Percentiles rank a stretch among this genome's conserved stretches.
These are phyloP conservation scores for Lichtheimia ornata DNA, from an alignment of 371 early-diverging fungal species.

Conservation along the genomic window DNA sequence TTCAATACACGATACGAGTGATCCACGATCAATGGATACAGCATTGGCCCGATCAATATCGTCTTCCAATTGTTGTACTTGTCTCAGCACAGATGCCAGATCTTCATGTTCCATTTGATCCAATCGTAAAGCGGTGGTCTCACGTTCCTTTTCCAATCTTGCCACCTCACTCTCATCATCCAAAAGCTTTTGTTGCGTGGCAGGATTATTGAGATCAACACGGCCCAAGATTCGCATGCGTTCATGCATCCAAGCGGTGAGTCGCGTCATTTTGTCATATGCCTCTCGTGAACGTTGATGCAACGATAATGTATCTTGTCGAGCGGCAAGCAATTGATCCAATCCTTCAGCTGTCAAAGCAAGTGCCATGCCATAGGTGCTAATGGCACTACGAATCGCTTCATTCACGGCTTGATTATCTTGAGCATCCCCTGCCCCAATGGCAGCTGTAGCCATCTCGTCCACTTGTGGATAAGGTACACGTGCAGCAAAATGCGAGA, in stretches of 20 bases:
- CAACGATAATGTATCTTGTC: conserved; percentile 37
- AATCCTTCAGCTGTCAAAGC: conserved; percentile 44
- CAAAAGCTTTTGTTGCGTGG: not conserved
- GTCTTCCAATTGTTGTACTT: conserved; percentile 32
- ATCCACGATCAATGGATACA: conserved; percentile 36
- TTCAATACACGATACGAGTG: conserved; percentile 29
- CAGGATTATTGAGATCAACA: conserved; percentile 14
- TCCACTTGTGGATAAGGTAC: conserved; percentile 43
- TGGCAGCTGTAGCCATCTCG: conserved; percentile 36
- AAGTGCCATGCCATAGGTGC: conserved; percentile 38
- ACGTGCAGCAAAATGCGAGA: conserved; percentile 30
- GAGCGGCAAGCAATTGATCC: conserved; percentile 39
- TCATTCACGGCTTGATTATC: conserved; percentile 41
- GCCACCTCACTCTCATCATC: conserved; percentile 19
- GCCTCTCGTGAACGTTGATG: conserved; percentile 39
- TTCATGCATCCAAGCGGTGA: conserved; percentile 47
- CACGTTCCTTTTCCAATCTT: conserved; percentile 50
- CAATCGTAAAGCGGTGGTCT: conserved; percentile 30
- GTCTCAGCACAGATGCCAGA: conserved; percentile 26
- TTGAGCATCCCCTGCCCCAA: conserved; percentile 32
- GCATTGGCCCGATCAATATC: conserved; percentile 42
- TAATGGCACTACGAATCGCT: conserved; percentile 33
- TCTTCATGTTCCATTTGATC: conserved; percentile 44
- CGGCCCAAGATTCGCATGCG: conserved; percentile 26
- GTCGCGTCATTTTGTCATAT: conserved; percentile 33